Conservation (phyloP, 1,284 basidiomycete genomes). For the Apiotrichum laibachii region DNA sequence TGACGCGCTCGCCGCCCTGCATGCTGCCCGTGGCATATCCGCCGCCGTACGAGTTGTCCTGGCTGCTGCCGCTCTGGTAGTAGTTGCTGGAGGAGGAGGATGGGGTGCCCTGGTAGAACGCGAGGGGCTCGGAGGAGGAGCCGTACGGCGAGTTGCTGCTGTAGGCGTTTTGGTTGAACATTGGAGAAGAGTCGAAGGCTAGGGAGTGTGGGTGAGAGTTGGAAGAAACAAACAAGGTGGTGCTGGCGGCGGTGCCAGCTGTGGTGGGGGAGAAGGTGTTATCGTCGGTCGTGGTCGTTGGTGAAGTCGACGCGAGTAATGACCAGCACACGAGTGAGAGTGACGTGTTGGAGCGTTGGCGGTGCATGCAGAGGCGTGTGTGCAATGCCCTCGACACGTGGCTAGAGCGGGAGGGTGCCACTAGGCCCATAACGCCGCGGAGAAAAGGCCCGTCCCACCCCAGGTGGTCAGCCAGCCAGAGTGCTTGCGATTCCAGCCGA, state of each 20-base stretch:
- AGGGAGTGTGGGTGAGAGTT: neutral
- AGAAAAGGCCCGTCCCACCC: neutral
- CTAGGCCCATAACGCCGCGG: too few relatives aligned
- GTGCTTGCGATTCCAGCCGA: neutral
- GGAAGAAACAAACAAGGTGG: neutral
- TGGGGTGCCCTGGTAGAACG: constrained; percentile 39
- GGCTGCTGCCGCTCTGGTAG: constrained; percentile 2
- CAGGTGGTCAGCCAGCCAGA: constrained; percentile 3
- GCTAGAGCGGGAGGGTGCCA: too few relatives aligned
- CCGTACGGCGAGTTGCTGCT: constrained; percentile 14
- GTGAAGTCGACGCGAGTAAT: too few relatives aligned
- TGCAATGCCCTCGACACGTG: too few relatives aligned
- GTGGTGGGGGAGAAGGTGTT: too few relatives aligned
- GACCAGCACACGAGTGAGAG: too few relatives aligned
- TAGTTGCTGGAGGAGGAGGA: constrained; percentile 7
- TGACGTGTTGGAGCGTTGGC: too few relatives aligned
- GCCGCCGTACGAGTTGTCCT: constrained; percentile 6
- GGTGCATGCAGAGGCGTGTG: too few relatives aligned
- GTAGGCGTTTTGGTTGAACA: constrained; percentile 32
- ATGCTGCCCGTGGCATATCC: constrained; percentile 14
- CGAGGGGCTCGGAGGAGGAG: constrained; percentile 35
- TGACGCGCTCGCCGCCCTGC: constrained; percentile 42
- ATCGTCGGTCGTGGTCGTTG: too few relatives aligned
- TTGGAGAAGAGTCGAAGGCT: constrained; percentile 2
- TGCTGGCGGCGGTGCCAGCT: too few relatives aligned